Evolutionary conservation across 2,329 filamentous ascomycete species (phyloP), one percentile per base, ranked within the genome.

Genomic region (Penicillium sp.): DNA sequence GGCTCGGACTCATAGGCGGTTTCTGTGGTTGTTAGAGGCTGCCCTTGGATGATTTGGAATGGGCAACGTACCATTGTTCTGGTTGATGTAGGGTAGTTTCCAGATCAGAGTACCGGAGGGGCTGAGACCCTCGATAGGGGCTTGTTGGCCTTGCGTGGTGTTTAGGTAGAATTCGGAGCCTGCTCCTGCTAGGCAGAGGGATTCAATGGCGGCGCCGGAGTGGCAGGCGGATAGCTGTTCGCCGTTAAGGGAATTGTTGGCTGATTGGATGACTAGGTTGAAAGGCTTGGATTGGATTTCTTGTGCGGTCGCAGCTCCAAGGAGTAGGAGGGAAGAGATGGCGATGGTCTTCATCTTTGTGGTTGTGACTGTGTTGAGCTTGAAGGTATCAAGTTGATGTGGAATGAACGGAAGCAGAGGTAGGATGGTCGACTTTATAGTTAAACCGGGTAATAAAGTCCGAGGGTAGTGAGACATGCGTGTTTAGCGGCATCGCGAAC

Each of bases 151-250:
- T 32, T 60, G 50, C 3, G 67, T 63, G 32, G 65, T 64, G 58
- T 73, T 73, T 53, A 70, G 63, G 33, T 62, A 52, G 43, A 51
- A 42, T 52, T 60, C 32, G 55, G 52, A 35, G 13, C 33, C 33
- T 31, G 38, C 29, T 38, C 59, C 50, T 42, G 57, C 50, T 15
- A 74, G 53, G 53, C 76, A 78, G 47, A 78, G 70, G 9, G 65
- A 69, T 57, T 77, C 75, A 46, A 78, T 75, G 4, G 69, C 75
- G 18, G 76, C 75, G 27, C 76, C 76, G 50, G 70, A 67, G 58
- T 78, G 75, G 62, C 75, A 78, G 47, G 75, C 60, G 4, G 57
- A 59, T 13, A 78, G 68, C 6, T 65, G 62, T 10, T 60, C 41
- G 47, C 70, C 70, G 42, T 77, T 67, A 46, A 72, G 54, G 1